Evolutionary conservation across 768 basidiomycete genomes (phyloP).

Genomic region (Coprinopsis sp.): DNA sequence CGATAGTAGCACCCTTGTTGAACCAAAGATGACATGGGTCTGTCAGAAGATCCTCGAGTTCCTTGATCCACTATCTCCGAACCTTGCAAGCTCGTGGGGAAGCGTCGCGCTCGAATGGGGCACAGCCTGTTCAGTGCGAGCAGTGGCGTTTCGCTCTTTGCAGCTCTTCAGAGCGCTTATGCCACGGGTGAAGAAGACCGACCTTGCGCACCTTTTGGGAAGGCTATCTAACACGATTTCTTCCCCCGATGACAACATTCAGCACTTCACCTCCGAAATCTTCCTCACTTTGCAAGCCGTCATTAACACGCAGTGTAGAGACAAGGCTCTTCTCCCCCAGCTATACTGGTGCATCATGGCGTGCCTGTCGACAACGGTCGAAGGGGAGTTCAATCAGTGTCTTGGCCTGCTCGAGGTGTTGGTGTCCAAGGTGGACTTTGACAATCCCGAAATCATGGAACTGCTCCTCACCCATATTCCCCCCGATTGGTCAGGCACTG

Average conservation of each 20-base stretch:
- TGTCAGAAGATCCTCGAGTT: slow-evolving; percentile 62
- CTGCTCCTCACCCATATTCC: slow-evolving; percentile 67
- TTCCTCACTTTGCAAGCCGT: slow-evolving; percentile 68
- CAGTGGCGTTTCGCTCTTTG: slow-evolving; percentile 81
- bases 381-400: slow-evolving; percentile 70
- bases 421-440: slow-evolving; percentile 64
- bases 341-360: slow-evolving; percentile 86
- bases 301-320: slow-evolving; percentile 50
- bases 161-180: slow-evolving; percentile 84
- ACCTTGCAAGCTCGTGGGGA: slow-evolving; percentile 74
- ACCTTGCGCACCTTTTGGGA: slow-evolving; percentile 76
- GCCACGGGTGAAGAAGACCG: slow-evolving; percentile 62
- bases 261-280: slow-evolving; percentile 80
- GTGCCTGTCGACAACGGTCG: slow-evolving; percentile 76
- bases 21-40: slow-evolving; percentile 65
- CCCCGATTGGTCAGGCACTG: slow-evolving; percentile 59
- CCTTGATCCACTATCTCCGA: slow-evolving; percentile 63
- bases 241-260: slow-evolving; percentile 69
- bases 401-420: slow-evolving; percentile 62
- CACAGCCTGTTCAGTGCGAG: slow-evolving; percentile 81
- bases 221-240: slow-evolving; percentile 82
- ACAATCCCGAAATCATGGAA: slow-evolving; percentile 64
- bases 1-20: slow-evolving; percentile 49
- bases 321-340: slow-evolving; percentile 65
- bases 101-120: slow-evolving; percentile 79